phyloP scores from a whole-genome alignment of 331 rosid species.

The Cydonia oblonga region DNA sequence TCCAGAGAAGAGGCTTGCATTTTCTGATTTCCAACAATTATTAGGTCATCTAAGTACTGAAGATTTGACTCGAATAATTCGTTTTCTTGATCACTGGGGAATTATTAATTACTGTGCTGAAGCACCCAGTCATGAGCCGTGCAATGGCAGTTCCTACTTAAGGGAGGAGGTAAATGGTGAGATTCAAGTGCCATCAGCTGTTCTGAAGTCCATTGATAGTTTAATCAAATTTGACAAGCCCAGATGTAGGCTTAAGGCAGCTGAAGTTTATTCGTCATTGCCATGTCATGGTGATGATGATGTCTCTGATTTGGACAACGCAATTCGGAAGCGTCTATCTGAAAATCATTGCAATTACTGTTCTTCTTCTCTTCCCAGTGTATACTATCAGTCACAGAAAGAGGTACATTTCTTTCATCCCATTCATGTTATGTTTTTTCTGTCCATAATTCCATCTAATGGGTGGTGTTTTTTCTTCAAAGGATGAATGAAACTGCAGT shows the following conservation, averaged over 20 bases:
- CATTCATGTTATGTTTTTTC: conserved; percentile 8
- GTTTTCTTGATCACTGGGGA: conserved; percentile 99
- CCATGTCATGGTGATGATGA: conserved; percentile 29
- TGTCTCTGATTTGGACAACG: conserved; percentile 63
- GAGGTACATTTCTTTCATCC: conserved; percentile 43
- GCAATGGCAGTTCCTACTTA: conserved; percentile 39
- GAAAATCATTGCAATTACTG: conserved; percentile 83
- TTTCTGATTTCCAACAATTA: conserved; percentile 56
- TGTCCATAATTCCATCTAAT: conserved; percentile 5
- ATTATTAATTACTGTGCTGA: conserved; percentile 77
- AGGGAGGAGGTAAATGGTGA: conserved; percentile 80
- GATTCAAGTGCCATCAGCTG: conserved; percentile 71
- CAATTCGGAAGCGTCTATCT: conserved; percentile 73
- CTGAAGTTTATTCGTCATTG: conserved; percentile 45
- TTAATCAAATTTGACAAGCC: conserved; percentile 89
- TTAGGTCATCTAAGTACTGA: conserved; percentile 46
- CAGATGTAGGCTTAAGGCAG: conserved; percentile 71
- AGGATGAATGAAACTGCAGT: neutral
- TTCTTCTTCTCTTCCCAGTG: conserved; percentile 61
- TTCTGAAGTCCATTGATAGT: conserved; percentile 80
- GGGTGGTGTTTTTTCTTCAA: neutral
- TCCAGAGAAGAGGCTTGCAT: conserved; percentile 47
- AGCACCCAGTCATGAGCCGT: conserved; percentile 39
- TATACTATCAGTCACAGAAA: conserved; percentile 80
- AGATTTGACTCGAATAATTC: conserved; percentile 62